Evolutionary conservation across 2,329 filamentous ascomycete genomes (phyloP).

Genomic region (Calonectria crousiana): DNA sequence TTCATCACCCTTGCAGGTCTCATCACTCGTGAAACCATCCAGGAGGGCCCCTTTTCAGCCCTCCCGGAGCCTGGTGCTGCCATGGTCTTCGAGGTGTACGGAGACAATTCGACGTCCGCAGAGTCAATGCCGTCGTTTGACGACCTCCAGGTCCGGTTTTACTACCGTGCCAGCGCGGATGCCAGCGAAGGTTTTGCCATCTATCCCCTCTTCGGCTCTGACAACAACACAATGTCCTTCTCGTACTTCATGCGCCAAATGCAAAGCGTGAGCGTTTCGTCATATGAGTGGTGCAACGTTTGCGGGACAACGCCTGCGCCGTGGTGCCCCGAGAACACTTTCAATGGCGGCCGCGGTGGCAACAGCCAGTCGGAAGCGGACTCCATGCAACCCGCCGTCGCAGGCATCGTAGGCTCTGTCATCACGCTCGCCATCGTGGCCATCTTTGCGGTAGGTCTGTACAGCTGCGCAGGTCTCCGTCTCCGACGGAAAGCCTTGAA

Average conservation of each 20-base stretch:
- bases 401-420: slow-evolving; percentile 61
- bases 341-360: neutral
- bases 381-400: slow-evolving; percentile 52
- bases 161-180: slow-evolving; percentile 64
- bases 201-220: slow-evolving; percentile 56
- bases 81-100: slow-evolving; percentile 78
- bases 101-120: slow-evolving; percentile 38
- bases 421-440: slow-evolving; percentile 53
- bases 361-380: neutral
- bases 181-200: slow-evolving; percentile 48
- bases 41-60: slow-evolving; percentile 50
- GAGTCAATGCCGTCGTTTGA: slow-evolving; percentile 44
- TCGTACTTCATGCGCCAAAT: slow-evolving; percentile 54
- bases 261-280: slow-evolving; percentile 48
- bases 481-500: slow-evolving; percentile 37
- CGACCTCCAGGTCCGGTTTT: slow-evolving; percentile 66
- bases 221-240: slow-evolving; percentile 52
- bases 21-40: slow-evolving; percentile 63
- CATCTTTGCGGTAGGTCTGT: slow-evolving; percentile 48
- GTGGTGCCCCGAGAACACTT: slow-evolving; percentile 51
- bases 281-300: slow-evolving; percentile 58
- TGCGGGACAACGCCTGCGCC: slow-evolving; percentile 50
- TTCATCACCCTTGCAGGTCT: slow-evolving; percentile 66
- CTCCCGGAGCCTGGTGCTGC: slow-evolving; percentile 78
- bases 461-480: slow-evolving; percentile 50